Percentiles rank a stretch among this genome's conserved stretches.
Conservation (phyloP, 495 filamentous ascomycete species). For the Hyaloscypha finlandica region DNA sequence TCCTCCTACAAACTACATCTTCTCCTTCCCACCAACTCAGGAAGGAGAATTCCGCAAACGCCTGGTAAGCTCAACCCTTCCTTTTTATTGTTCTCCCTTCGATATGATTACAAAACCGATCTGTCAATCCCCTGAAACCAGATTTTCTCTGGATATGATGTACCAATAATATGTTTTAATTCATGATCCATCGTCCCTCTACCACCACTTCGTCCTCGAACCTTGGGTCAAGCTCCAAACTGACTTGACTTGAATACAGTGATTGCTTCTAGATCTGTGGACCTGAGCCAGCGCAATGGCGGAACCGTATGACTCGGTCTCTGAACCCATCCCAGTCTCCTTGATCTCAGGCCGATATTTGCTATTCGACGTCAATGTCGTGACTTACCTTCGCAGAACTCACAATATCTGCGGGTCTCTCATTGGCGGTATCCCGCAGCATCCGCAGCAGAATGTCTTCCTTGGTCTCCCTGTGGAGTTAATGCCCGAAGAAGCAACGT, state of each 20-base stretch:
- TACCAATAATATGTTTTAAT: constrained; percentile 40
- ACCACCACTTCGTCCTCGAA: not conserved
- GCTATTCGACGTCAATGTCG: constrained; percentile 81
- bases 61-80: constrained; percentile 38
- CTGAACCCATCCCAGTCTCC: constrained; percentile 69
- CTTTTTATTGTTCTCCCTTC: constrained; percentile 31
- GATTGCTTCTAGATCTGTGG: not conserved
- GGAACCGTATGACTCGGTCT: constrained; percentile 15
- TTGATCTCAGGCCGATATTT: constrained; percentile 79
- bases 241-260: constrained; percentile 16
- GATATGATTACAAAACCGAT: constrained; percentile 78
- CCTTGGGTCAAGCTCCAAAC: not conserved
- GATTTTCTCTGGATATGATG: constrained; percentile 35
- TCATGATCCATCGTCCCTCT: constrained; percentile 36
- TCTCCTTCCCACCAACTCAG: constrained; percentile 6
- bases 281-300: constrained; percentile 1
- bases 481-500: constrained; percentile 83
- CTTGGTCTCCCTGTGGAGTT: constrained; percentile 85
- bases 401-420: constrained; percentile 88
- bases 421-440: constrained; percentile 84
- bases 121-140: constrained; percentile 87
- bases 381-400: constrained; percentile 76
- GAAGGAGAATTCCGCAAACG: constrained; percentile 1
- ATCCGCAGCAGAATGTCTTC: constrained; percentile 93
- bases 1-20: constrained; percentile 4